Conservation (phyloP, 1,284 basidiomycete genomes). For the Apiotrichum akiyoshidainum region DNA sequence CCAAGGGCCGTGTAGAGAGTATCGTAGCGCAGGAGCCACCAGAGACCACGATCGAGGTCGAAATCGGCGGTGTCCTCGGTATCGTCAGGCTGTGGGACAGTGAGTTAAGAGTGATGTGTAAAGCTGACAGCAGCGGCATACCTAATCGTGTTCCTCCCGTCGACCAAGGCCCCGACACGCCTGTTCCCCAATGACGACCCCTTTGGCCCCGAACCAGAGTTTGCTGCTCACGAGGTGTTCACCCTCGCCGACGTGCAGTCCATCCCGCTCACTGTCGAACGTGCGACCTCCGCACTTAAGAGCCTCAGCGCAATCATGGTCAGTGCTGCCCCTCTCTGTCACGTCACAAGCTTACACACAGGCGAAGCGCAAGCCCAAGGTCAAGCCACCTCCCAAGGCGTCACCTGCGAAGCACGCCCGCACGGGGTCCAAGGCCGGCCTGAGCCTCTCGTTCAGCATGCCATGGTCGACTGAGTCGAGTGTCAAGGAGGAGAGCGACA, state of each 20-base stretch:
- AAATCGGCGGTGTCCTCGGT: constrained; percentile 47
- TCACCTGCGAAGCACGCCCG: neutral
- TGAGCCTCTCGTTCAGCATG: constrained; percentile 14
- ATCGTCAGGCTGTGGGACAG: constrained; percentile 49
- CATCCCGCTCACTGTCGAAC: constrained; percentile 33
- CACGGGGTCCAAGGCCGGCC: constrained; percentile 15
- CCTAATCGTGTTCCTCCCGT: constrained; percentile 45
- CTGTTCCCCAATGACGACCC: constrained; percentile 31
- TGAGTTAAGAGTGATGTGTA: constrained; percentile 19
- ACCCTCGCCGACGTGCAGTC: constrained; percentile 39
- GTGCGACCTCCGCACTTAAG: constrained; percentile 25
- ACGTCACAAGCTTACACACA: constrained; percentile 7
- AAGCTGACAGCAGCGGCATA: constrained; percentile 40
- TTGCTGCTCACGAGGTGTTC: constrained; percentile 30
- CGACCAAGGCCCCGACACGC: constrained; percentile 23
- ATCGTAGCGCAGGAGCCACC: constrained; percentile 6
- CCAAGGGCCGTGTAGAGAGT: constrained; percentile 36
- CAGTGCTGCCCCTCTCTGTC: constrained; percentile 1
- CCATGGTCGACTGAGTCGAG: constrained; percentile 7
- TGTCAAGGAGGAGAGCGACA: constrained; percentile 9
- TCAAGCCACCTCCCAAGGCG: constrained; percentile 3
- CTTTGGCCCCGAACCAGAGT: constrained; percentile 10
- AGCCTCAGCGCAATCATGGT: constrained; percentile 27
- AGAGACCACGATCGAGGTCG: constrained; percentile 26
- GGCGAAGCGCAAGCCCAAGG: constrained; percentile 24